Percentiles rank a stretch among this genome's conserved stretches.
phyloP scores from a whole-genome alignment of 2,329 filamentous ascomycete genomes.

The Ceratocystis destructans region DNA sequence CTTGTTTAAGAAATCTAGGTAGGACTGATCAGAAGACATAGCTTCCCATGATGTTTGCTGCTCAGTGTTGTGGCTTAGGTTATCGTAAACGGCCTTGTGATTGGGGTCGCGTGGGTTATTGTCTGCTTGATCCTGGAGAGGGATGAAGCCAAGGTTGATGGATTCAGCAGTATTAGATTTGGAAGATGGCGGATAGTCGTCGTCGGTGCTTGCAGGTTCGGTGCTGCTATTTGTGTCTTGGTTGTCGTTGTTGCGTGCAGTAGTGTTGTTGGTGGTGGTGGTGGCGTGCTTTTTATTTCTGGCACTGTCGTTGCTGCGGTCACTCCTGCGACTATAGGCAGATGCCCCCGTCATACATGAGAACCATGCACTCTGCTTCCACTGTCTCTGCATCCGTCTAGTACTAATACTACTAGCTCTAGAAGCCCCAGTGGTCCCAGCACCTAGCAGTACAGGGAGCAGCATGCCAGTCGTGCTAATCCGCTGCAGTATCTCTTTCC shows the following conservation, averaged over 20 bases:
- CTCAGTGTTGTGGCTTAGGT: conserved; percentile 8
- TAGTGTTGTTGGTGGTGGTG: background rate
- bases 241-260: background rate
- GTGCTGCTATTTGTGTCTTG: background rate
- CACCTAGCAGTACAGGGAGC: no score
- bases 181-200: background rate
- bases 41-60: conserved; percentile 7
- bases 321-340: background rate
- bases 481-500: background rate
- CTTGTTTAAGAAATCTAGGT: conserved; percentile 74
- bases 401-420: background rate
- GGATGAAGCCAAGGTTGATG: background rate
- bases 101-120: background rate
- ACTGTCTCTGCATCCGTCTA: background rate
- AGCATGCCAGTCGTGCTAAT: no score
- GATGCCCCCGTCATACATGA: background rate
- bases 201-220: background rate
- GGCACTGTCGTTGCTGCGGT: background rate
- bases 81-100: background rate
- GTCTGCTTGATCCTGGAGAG: background rate
- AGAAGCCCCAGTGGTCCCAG: background rate
- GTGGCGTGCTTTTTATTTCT: background rate
- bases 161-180: background rate
- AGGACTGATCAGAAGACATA: conserved; percentile 69
- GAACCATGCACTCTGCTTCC: background rate